phyloP scores from a whole-genome alignment of 1,284 basidiomycete genomes.

The Boletus semigastroideus region DNA sequence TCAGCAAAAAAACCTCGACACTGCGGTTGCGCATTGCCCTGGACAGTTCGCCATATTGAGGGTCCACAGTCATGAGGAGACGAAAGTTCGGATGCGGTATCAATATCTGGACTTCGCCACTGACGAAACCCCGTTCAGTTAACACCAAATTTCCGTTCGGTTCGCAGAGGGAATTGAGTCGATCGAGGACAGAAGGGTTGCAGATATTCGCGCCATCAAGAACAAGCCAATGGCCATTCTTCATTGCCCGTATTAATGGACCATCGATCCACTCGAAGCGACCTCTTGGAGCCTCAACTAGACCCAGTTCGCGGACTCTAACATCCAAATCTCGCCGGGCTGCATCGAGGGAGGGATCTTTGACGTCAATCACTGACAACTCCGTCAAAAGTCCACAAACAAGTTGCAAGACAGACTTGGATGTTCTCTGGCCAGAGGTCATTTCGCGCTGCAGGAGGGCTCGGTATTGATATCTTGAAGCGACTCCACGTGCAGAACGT shows the following conservation, averaged over 20 bases:
- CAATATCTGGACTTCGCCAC: conserved; percentile 75
- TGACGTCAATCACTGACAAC: conserved; percentile 13
- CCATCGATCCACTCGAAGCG: conserved; percentile 97
- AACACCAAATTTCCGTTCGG: conserved; percentile 78
- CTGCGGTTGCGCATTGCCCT: conserved; percentile 99
- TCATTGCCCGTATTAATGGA: conserved; percentile 87
- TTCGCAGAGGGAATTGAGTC: conserved; percentile 97
- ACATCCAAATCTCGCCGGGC: conserved; percentile 16
- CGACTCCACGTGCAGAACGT: conserved; percentile 37
- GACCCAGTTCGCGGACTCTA: conserved; percentile 17
- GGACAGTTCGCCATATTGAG: conserved; percentile 90
- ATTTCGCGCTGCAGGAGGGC: conserved; percentile 21
- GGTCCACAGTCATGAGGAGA: conserved; percentile 93
- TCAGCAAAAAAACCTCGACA: conserved; percentile 73
- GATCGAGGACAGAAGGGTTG: conserved; percentile 93
- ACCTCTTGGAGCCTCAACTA: conserved; percentile 37
- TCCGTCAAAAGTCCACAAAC: conserved; percentile 26
- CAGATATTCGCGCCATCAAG: conserved; percentile 95
- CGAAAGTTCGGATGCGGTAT: conserved; percentile 88
- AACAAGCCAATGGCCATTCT: conserved; percentile 86
- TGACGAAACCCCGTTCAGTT: conserved; percentile 86
- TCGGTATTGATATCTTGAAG: conserved; percentile 28
- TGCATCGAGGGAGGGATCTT: conserved; percentile 13
- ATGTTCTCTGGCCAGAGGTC: conserved; percentile 20
- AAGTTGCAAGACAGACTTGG: conserved; percentile 23